A percentile compares a stretch with the other conserved stretches of the same genome.
Conservation (phyloP, 2,329 filamentous ascomycete genomes). For the Sclerotinia trifoliorum region DNA sequence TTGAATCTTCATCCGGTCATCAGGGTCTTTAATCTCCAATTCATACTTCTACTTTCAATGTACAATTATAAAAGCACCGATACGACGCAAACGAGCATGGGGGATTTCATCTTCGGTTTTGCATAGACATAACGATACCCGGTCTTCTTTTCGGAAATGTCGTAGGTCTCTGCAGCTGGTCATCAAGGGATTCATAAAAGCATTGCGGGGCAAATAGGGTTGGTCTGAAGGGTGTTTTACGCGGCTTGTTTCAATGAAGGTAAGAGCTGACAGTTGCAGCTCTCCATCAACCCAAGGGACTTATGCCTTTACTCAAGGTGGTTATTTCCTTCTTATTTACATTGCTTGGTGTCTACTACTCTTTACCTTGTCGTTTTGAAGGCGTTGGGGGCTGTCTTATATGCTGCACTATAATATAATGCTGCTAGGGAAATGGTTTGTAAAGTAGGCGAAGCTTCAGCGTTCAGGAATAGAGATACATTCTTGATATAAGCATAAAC, state of each 20-base stretch:
- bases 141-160: conserved; percentile 35
- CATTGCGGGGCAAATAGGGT: conserved; percentile 32
- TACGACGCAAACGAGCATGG: conserved; percentile 31
- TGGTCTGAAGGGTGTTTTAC: conserved; percentile 31
- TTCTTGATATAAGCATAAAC: conserved; percentile 13
- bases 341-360: conserved; percentile 31
- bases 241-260: conserved; percentile 25
- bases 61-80: conserved; percentile 37
- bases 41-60: conserved; percentile 29
- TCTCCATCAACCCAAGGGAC: conserved; percentile 19
- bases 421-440: conserved; percentile 25
- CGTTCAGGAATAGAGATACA: conserved; percentile 32
- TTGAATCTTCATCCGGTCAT: conserved; percentile 41
- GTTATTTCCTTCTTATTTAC: conserved; percentile 33
- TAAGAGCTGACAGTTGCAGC: conserved; percentile 21
- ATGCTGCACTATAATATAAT: conserved; percentile 18
- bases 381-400: conserved; percentile 31
- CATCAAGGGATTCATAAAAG: conserved; percentile 36
- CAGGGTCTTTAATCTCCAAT: conserved; percentile 35
- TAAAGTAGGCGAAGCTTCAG: conserved; percentile 33
- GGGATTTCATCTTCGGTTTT: conserved; percentile 38
- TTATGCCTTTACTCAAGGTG: conserved; percentile 25
- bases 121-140: conserved; percentile 41
- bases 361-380: conserved; percentile 33
- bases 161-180: conserved; percentile 31